A percentile compares a stretch with the other conserved stretches of the same genome.
These are phyloP conservation scores for Fraxinus anomala DNA, from an alignment of 257 asterid species.

Conservation along the genomic window DNA sequence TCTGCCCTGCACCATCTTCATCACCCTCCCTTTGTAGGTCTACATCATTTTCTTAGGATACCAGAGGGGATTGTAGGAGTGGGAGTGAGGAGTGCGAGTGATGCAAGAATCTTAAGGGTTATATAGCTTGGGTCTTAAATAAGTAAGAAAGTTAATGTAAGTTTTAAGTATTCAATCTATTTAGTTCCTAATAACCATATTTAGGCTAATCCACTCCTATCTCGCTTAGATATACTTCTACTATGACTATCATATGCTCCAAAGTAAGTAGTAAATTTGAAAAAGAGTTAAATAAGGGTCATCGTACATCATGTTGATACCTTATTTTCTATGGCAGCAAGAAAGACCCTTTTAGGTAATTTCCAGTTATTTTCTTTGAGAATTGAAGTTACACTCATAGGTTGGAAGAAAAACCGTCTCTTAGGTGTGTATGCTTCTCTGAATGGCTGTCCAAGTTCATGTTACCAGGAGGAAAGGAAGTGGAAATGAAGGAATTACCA, in stretches of 20 bases:
- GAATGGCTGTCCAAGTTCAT: neutral
- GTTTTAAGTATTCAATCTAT: neutral
- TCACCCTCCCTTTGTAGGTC: neutral
- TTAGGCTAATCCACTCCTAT: neutral
- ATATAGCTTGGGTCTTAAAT: neutral
- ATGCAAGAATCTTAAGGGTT: neutral
- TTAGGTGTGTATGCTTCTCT: neutral
- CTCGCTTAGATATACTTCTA: neutral
- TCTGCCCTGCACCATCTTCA: neutral
- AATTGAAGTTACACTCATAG: neutral
- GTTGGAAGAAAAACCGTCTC: neutral
- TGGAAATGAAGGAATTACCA: neutral
- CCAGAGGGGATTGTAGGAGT: neutral
- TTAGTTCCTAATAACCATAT: neutral
- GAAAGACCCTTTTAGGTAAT: neutral
- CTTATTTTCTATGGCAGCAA: neutral
- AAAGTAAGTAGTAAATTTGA: neutral
- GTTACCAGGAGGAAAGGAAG: neutral
- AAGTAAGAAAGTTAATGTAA: neutral
- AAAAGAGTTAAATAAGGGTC: neutral
- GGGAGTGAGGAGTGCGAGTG: neutral
- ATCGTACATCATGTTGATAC: neutral
- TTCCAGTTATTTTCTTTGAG: neutral
- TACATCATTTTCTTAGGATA: neutral
- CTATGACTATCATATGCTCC: neutral